A percentile compares a stretch with the other conserved stretches of the same genome.
These are phyloP conservation scores for Cryptococcus sp. DNA, from an alignment of 1,284 basidiomycete species.

Conservation along the genomic window DNA sequence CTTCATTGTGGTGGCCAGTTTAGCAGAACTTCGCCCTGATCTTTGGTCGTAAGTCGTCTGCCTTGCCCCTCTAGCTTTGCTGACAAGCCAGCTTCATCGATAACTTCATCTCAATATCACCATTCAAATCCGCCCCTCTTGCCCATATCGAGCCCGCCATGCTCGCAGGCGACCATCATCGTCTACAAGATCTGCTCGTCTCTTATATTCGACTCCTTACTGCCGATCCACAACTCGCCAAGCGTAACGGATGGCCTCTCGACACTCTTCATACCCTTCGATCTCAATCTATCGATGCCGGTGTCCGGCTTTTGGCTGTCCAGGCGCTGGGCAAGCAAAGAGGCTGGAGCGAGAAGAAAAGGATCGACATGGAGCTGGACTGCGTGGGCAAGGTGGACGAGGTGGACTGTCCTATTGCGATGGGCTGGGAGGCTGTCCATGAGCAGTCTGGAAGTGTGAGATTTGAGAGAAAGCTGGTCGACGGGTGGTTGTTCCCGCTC, in stretches of 20 bases:
- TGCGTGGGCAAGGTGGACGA: slow-evolving; percentile 57
- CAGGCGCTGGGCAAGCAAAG: slow-evolving; percentile 68
- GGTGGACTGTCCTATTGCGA: slow-evolving; percentile 52
- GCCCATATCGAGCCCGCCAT: not conserved
- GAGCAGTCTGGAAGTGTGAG: slow-evolving; percentile 11
- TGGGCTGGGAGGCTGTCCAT: slow-evolving; percentile 16
- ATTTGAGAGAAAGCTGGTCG: slow-evolving; percentile 48
- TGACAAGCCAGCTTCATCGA: slow-evolving; percentile 10
- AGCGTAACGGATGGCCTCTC: slow-evolving; percentile 57
- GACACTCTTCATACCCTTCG: slow-evolving; percentile 36
- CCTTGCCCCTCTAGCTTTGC: not conserved
- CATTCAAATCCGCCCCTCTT: slow-evolving; percentile 22
- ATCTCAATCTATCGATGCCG: slow-evolving; percentile 55
- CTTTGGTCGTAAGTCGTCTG: slow-evolving; percentile 40
- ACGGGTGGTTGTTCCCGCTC: slow-evolving; percentile 73
- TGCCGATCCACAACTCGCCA: slow-evolving; percentile 62
- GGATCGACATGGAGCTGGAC: slow-evolving; percentile 59
- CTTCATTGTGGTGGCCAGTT: slow-evolving; percentile 22
- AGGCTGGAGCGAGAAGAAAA: slow-evolving; percentile 68
- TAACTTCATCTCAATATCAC: slow-evolving; percentile 41
- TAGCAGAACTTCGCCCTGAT: slow-evolving; percentile 31
- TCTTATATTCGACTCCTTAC: slow-evolving; percentile 71
- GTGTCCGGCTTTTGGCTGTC: slow-evolving; percentile 64
- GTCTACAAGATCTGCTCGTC: slow-evolving; percentile 61
- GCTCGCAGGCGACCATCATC: not conserved